phyloP scores from a whole-genome alignment of 306 rosid genomes.

The Sicyos baderoa region DNA sequence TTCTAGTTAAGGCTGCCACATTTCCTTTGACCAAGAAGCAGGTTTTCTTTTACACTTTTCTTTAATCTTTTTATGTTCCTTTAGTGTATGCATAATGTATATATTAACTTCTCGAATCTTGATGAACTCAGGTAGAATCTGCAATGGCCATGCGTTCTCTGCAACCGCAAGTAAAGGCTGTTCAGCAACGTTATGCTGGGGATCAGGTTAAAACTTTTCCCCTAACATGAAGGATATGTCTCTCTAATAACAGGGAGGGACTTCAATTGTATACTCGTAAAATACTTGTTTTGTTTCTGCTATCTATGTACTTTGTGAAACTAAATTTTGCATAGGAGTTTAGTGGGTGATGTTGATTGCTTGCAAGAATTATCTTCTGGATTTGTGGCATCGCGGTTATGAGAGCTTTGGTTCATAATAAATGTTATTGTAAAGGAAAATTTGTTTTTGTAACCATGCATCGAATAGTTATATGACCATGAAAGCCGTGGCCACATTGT shows the following conservation, averaged over 20 bases:
- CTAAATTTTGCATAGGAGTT: background rate
- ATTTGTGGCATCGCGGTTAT: background rate
- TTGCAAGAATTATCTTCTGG: background rate
- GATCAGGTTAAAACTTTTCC: conserved; percentile 48
- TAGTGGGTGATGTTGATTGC: conserved; percentile 8
- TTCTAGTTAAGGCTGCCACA: conserved; percentile 77
- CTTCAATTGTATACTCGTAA: background rate
- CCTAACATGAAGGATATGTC: background rate
- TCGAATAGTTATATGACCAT: background rate
- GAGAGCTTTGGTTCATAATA: background rate
- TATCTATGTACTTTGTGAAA: background rate
- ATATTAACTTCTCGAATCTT: conserved; percentile 7
- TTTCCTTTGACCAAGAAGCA: conserved; percentile 82
- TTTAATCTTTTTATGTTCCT: too few relatives aligned
- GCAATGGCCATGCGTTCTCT: conserved; percentile 79
- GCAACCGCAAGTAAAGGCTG: conserved; percentile 86
- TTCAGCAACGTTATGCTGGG: conserved; percentile 77
- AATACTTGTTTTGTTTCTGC: background rate
- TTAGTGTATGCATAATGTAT: background rate
- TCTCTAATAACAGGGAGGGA: background rate
- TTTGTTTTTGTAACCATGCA: background rate
- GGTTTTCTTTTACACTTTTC: conserved; percentile 28
- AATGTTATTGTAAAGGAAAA: background rate
- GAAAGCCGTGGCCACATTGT: background rate
- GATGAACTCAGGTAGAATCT: conserved; percentile 68